Percentiles rank a stretch among this genome's conserved stretches.
phyloP scores from a whole-genome alignment of 768 basidiomycete genomes.

The Leccinellum albellum region DNA sequence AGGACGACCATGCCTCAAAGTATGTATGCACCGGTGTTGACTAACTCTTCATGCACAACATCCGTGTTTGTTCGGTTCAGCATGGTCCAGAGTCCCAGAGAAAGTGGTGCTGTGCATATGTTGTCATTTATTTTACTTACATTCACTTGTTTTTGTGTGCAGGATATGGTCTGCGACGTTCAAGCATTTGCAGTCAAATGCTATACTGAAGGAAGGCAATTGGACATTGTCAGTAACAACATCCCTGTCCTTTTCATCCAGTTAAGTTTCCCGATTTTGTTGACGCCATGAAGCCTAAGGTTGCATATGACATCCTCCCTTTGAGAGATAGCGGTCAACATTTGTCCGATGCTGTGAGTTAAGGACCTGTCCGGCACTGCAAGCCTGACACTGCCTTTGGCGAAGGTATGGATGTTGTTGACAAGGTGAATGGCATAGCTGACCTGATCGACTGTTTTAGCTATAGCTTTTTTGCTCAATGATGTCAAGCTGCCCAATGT shows the following conservation, averaged over 20 bases:
- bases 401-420: conserved; percentile 36
- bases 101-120: conserved; percentile 69
- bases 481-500: conserved; percentile 47
- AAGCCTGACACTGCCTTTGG: conserved; percentile 80
- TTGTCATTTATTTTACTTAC: neutral
- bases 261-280: conserved; percentile 86
- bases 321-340: conserved; percentile 77
- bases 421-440: neutral
- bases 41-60: conserved; percentile 67
- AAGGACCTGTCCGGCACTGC: conserved; percentile 86
- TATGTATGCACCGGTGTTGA: conserved; percentile 69
- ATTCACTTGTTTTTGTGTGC: neutral
- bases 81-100: conserved; percentile 77
- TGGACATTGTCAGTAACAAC: conserved; percentile 85
- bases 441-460: conserved; percentile 28
- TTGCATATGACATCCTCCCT: too few relatives aligned
- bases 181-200: conserved; percentile 84
- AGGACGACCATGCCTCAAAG: conserved; percentile 62
- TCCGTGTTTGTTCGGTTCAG: conserved; percentile 82
- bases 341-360: conserved; percentile 80
- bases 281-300: conserved; percentile 82
- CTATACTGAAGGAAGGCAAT: conserved; percentile 81
- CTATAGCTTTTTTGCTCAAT: conserved; percentile 44
- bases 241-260: conserved; percentile 83
- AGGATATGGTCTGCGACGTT: conserved; percentile 80